phyloP scores from a whole-genome alignment of 2,329 filamentous ascomycete genomes.

The Chrysosporium keratinophilum region DNA sequence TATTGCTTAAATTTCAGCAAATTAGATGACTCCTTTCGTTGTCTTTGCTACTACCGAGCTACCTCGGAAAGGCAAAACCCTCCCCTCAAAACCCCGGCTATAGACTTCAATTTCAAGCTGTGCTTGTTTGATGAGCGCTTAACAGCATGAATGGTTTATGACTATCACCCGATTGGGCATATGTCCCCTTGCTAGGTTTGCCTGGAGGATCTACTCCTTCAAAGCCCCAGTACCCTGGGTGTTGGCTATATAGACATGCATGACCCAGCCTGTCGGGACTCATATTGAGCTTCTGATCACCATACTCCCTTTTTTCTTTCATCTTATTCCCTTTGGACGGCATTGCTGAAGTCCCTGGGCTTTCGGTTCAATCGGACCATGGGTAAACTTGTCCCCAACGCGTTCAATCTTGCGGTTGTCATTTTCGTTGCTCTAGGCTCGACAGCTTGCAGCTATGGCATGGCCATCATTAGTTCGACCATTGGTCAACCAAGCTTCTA shows the following conservation, averaged over 20 bases:
- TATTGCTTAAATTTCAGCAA: background rate
- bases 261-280: background rate
- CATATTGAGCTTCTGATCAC: background rate
- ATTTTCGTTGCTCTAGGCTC: constrained; percentile 28
- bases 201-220: background rate
- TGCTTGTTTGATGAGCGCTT: background rate
- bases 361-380: constrained; percentile 6
- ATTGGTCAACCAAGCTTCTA: constrained; percentile 41
- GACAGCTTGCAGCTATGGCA: constrained; percentile 27
- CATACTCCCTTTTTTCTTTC: background rate
- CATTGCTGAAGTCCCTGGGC: background rate
- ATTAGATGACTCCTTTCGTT: background rate
- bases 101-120: background rate
- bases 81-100: constrained; percentile 1
- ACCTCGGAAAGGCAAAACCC: constrained; percentile 1
- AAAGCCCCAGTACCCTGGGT: background rate
- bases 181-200: background rate
- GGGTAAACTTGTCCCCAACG: constrained; percentile 17
- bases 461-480: constrained; percentile 35
- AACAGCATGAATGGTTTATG: background rate
- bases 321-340: background rate
- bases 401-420: constrained; percentile 28
- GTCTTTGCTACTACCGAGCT: background rate
- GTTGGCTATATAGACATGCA: background rate
- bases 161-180: background rate